phyloP scores from a whole-genome alignment of 2,329 filamentous ascomycete genomes.

The Hirsutella rhossiliensis region DNA sequence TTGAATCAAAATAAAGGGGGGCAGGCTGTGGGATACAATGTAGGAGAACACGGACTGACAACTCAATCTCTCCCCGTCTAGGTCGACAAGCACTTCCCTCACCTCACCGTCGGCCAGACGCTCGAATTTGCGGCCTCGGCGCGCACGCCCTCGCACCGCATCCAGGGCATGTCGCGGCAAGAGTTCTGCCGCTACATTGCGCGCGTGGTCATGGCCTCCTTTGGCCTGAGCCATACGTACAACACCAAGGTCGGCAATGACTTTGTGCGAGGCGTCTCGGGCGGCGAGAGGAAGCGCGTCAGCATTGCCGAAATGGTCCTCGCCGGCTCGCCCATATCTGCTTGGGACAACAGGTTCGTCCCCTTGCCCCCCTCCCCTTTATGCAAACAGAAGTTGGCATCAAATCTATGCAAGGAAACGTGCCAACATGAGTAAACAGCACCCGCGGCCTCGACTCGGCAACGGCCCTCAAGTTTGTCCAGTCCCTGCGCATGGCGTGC shows the following conservation, averaged over 20 bases:
- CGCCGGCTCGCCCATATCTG: constrained; percentile 40
- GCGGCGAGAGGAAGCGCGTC: constrained; percentile 67
- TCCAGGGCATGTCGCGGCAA: constrained; percentile 47
- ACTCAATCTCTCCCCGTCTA: constrained; percentile 13
- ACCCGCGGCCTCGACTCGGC: constrained; percentile 63
- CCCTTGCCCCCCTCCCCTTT: neutral
- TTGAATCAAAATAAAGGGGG: too few species aligned
- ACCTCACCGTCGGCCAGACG: constrained; percentile 65
- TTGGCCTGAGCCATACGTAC: constrained; percentile 60
- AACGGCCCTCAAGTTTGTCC: constrained; percentile 62
- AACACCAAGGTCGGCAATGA: constrained; percentile 67
- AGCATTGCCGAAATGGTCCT: constrained; percentile 70
- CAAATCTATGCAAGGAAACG: too few species aligned
- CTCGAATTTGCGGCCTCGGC: constrained; percentile 60
- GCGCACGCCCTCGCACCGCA: constrained; percentile 52
- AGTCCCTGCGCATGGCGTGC: constrained; percentile 51
- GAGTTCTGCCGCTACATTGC: constrained; percentile 52
- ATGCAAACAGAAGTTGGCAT: too few species aligned
- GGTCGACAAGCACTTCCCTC: constrained; percentile 62
- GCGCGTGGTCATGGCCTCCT: constrained; percentile 56
- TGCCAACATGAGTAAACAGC: constrained; percentile 14
- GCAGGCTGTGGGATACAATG: too few species aligned
- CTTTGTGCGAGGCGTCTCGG: constrained; percentile 58
- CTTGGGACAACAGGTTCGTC: constrained; percentile 57
- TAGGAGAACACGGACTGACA: too few species aligned